These are phyloP conservation scores for Tilletia caries DNA, from an alignment of 1,284 basidiomycete species.

Conservation along the genomic window DNA sequence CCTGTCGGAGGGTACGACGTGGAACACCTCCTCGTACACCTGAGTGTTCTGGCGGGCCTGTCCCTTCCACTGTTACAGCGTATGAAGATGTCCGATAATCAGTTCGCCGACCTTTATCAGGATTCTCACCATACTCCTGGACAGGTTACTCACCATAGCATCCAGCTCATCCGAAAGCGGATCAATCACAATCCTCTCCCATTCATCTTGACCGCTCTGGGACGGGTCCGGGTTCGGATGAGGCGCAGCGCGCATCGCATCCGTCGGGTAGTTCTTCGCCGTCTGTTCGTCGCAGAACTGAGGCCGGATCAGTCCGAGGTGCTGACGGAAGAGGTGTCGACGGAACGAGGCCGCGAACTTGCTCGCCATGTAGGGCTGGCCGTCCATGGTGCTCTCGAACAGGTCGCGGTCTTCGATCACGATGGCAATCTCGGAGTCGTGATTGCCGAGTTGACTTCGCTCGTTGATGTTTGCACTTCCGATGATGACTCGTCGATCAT, in stretches of 20 bases:
- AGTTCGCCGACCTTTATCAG: too few relatives aligned
- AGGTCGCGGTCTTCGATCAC: slow-evolving; percentile 82
- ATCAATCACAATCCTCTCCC: slow-evolving; percentile 35
- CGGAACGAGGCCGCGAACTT: slow-evolving; percentile 75
- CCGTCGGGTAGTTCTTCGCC: slow-evolving; percentile 17
- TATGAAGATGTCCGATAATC: too few relatives aligned
- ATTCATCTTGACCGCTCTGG: slow-evolving; percentile 56
- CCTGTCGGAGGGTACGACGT: slow-evolving; percentile 73
- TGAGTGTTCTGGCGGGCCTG: slow-evolving; percentile 76
- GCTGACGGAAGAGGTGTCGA: slow-evolving; percentile 60
- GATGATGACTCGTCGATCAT: slow-evolving; percentile 60
- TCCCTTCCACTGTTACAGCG: slow-evolving; percentile 60
- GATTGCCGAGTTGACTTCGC: slow-evolving; percentile 60
- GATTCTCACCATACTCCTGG: too few relatives aligned
- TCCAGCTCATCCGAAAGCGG: slow-evolving; percentile 25
- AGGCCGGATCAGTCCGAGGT: slow-evolving; percentile 31
- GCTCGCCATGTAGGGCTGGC: slow-evolving; percentile 65
- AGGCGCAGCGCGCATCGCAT: slow-evolving; percentile 22
- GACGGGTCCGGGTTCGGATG: slow-evolving; percentile 22
- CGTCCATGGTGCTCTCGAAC: slow-evolving; percentile 75
- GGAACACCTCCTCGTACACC: slow-evolving; percentile 76
- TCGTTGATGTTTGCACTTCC: slow-evolving; percentile 69
- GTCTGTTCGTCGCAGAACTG: slow-evolving; percentile 26
- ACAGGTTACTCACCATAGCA: slow-evolving; percentile 15
- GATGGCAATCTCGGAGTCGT: slow-evolving; percentile 86